Evolutionary conservation across 306 rosid genomes (phyloP).

Genomic region (Cucumis hystrix): DNA sequence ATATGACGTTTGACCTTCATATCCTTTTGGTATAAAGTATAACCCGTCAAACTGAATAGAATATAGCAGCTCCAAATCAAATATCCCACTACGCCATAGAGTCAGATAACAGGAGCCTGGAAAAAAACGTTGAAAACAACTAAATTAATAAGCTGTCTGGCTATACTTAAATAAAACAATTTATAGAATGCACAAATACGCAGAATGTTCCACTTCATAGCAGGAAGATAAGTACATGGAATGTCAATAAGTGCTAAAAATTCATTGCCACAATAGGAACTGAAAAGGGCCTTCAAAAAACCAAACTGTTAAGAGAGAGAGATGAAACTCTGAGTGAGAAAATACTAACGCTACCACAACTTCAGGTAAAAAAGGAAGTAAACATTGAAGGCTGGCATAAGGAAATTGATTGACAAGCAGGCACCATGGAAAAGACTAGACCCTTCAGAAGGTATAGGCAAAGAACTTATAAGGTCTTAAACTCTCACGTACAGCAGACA

Average conservation of each 20-base stretch:
- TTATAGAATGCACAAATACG: neutral
- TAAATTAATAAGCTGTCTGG: neutral
- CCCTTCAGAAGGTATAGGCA: neutral
- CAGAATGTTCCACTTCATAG: neutral
- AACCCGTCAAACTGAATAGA: slow-evolving; percentile 61
- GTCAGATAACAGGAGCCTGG: slow-evolving; percentile 68
- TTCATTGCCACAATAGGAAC: neutral
- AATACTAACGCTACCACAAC: neutral
- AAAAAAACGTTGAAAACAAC: neutral
- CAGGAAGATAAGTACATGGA: neutral
- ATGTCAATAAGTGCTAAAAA: neutral
- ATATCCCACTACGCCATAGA: slow-evolving; percentile 47
- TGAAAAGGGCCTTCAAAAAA: neutral
- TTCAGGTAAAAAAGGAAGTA: neutral
- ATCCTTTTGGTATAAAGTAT: slow-evolving; percentile 46
- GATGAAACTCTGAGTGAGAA: neutral
- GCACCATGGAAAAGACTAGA: neutral
- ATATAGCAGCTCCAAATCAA: slow-evolving; percentile 50
- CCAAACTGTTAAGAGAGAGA: neutral
- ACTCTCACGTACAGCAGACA: neutral
- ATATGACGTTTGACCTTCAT: slow-evolving; percentile 42
- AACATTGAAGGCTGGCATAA: neutral
- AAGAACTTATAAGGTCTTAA: neutral
- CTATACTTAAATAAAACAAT: neutral
- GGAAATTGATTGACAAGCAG: neutral